These are phyloP conservation scores for Turnera subulata DNA, from an alignment of 345 rosid species.

Conservation along the genomic window DNA sequence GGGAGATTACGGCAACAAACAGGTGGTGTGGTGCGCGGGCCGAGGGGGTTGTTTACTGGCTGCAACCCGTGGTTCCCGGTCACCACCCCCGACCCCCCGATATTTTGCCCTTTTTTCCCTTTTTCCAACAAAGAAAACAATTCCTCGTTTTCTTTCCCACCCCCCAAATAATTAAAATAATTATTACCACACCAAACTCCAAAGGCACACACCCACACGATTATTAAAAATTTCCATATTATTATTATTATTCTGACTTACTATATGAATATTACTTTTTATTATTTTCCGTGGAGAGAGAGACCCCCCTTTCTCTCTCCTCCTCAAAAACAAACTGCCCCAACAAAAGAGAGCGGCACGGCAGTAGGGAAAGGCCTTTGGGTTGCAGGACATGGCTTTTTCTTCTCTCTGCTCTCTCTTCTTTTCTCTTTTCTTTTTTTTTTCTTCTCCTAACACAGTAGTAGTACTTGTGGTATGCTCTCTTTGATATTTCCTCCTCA, in stretches of 20 bases:
- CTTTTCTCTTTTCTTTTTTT: not conserved
- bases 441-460: too few species aligned
- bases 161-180: not conserved
- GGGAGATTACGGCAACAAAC: slow-evolving; percentile 29
- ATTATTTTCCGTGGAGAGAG: slow-evolving; percentile 24
- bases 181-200: not conserved
- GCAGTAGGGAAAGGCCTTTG: slow-evolving; percentile 1
- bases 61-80: slow-evolving; percentile 37
- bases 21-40: slow-evolving; percentile 47
- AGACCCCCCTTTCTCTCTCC: not conserved
- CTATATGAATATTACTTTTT: not conserved
- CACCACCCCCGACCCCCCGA: slow-evolving; percentile 15
- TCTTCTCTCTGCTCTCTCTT: too few species aligned
- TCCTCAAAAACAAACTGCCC: slow-evolving; percentile 26
- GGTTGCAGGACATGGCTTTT: too few species aligned
- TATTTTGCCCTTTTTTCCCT: not conserved
- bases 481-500: slow-evolving; percentile 10
- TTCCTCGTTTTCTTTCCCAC: not conserved
- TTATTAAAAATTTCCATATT: not conserved
- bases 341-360: slow-evolving; percentile 27
- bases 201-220: too few species aligned
- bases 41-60: slow-evolving; percentile 35
- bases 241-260: too few species aligned
- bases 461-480: slow-evolving; percentile 23
- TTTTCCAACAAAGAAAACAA: not conserved